A percentile compares a stretch with the other conserved stretches of the same genome.
Conservation (phyloP, 345 rosid species). For the Citrus sp. region DNA sequence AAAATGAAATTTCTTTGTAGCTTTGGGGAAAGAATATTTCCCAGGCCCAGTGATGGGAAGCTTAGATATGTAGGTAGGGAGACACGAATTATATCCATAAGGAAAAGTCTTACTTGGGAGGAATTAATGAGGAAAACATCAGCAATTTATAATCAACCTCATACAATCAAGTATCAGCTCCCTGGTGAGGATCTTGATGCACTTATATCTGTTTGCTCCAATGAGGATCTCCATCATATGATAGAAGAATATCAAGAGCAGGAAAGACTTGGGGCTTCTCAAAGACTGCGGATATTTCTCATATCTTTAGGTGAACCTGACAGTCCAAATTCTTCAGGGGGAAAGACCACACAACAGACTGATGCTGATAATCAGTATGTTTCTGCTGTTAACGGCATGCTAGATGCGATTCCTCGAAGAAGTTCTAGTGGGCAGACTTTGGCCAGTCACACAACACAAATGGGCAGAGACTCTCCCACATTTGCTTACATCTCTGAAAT, state of each 20-base stretch:
- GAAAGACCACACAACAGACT: slow-evolving; percentile 35
- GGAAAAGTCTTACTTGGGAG: too few species aligned
- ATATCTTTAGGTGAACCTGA: slow-evolving; percentile 50
- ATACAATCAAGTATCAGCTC: slow-evolving; percentile 84
- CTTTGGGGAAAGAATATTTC: too few species aligned
- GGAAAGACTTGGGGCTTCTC: slow-evolving; percentile 57
- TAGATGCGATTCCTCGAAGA: slow-evolving; percentile 47
- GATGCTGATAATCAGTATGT: slow-evolving; percentile 57
- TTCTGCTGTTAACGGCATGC: slow-evolving; percentile 65
- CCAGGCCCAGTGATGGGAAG: too few species aligned
- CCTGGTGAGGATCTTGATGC: slow-evolving; percentile 97
- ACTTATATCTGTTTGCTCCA: slow-evolving; percentile 69
- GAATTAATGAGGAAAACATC: slow-evolving; percentile 58
- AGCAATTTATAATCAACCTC: slow-evolving; percentile 61
- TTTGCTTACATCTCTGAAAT: slow-evolving; percentile 38
- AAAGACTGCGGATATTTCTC: slow-evolving; percentile 73
- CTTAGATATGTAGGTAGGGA: too few species aligned
- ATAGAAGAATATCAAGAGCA: slow-evolving; percentile 77
- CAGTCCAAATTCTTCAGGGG: slow-evolving; percentile 48
- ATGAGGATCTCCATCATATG: slow-evolving; percentile 85
- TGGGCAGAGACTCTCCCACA: neutral
- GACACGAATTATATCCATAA: too few species aligned
- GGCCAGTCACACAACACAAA: slow-evolving; percentile 20
- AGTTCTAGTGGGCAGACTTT: slow-evolving; percentile 47
- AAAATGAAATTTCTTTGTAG: too few species aligned